A percentile compares a stretch with the other conserved stretches of the same genome.
Evolutionary conservation across 2,329 filamentous ascomycete genomes (phyloP).

Genomic region (Bipolaris victoriae): DNA sequence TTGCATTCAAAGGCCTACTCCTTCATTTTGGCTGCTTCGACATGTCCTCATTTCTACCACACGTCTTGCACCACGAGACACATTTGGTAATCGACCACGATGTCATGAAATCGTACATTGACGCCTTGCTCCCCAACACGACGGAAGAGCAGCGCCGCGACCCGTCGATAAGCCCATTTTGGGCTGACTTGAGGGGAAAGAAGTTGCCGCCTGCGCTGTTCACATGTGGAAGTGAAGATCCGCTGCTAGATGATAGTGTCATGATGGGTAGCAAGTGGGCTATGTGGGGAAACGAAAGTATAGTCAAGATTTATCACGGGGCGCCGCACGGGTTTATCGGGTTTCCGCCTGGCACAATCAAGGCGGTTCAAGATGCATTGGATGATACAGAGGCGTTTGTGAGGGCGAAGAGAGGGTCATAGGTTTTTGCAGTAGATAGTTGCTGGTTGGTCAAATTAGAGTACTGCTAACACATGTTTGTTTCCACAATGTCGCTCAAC

Average conservation of each 20-base stretch:
- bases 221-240: constrained; percentile 61
- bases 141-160: constrained; percentile 51
- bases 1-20: constrained; percentile 58
- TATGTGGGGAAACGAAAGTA: constrained; percentile 57
- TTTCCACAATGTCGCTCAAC: too few species aligned
- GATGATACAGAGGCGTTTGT: constrained; percentile 52
- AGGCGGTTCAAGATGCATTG: constrained; percentile 48
- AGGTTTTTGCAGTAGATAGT: background rate
- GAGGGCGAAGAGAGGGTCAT: constrained; percentile 33
- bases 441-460: background rate
- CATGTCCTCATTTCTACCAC: constrained; percentile 53
- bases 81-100: constrained; percentile 55
- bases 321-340: constrained; percentile 61
- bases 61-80: constrained; percentile 47
- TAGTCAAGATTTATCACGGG: constrained; percentile 62
- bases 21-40: constrained; percentile 62
- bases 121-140: constrained; percentile 54
- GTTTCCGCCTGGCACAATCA: constrained; percentile 47
- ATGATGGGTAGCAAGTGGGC: constrained; percentile 63
- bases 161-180: constrained; percentile 58
- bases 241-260: constrained; percentile 59
- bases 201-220: constrained; percentile 62
- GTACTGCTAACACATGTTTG: too few species aligned
- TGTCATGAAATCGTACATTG: constrained; percentile 55
- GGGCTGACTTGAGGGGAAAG: constrained; percentile 50